Evolutionary conservation across 2,329 filamentous ascomycete genomes (phyloP).

Genomic region (Cercospora sp.): DNA sequence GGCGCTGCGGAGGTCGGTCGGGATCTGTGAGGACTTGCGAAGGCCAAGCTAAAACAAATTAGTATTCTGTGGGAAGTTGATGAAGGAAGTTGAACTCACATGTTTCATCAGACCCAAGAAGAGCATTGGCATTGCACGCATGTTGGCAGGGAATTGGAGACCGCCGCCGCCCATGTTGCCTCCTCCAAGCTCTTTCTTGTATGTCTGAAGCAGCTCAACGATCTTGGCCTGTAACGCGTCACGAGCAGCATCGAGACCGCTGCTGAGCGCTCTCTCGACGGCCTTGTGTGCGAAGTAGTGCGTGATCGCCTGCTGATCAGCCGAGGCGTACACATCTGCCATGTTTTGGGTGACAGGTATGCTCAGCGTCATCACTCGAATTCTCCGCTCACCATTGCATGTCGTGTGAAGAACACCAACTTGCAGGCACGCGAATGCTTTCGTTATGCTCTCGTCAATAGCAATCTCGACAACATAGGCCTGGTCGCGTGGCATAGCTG

Average conservation of each 20-base stretch:
- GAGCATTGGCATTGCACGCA: constrained; percentile 81
- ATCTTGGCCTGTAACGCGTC: constrained; percentile 90
- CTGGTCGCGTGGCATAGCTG: constrained; percentile 94
- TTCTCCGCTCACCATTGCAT: constrained; percentile 93
- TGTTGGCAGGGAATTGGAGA: constrained; percentile 89
- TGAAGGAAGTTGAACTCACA: constrained; percentile 53
- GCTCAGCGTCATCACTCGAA: constrained; percentile 88
- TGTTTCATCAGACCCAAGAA: constrained; percentile 97
- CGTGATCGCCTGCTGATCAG: constrained; percentile 89
- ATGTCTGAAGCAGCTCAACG: constrained; percentile 88
- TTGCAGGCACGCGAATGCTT: constrained; percentile 89
- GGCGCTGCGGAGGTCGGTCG: constrained; percentile 88
- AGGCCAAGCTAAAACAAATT: constrained; percentile 62
- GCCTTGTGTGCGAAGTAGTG: constrained; percentile 98
- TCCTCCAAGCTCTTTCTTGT: constrained; percentile 93
- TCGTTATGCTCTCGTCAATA: constrained; percentile 90
- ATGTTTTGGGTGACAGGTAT: constrained; percentile 90
- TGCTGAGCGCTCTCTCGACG: constrained; percentile 83
- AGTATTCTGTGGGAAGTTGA: constrained; percentile 25
- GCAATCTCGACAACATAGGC: constrained; percentile 97
- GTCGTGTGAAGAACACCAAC: constrained; percentile 95
- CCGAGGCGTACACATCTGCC: constrained; percentile 89
- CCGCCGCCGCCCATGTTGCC: constrained; percentile 92
- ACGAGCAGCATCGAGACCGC: constrained; percentile 83
- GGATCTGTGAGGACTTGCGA: constrained; percentile 89